Evolutionary conservation across 2,329 filamentous ascomycete species (phyloP).

Genomic region (Colletotrichum cordylinicola): DNA sequence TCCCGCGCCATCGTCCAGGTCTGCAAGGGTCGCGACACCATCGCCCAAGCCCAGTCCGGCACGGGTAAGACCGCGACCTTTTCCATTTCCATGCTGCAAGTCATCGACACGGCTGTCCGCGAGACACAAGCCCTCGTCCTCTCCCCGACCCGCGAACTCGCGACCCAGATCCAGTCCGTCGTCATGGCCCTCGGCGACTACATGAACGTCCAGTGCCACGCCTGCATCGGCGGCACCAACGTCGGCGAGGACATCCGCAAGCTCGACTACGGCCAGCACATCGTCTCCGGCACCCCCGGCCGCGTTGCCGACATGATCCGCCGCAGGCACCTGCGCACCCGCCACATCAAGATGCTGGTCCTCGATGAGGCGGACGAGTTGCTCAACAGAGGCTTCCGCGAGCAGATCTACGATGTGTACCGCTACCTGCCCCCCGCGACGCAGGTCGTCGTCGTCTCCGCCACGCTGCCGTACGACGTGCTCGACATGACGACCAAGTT

Average conservation of each 20-base stretch:
- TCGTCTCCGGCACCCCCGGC: conserved; percentile 96
- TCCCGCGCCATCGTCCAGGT: conserved; percentile 98
- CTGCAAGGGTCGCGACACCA: conserved; percentile 98
- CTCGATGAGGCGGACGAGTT: conserved; percentile 67
- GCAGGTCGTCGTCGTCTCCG: conserved; percentile 97
- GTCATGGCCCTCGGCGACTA: conserved; percentile 99
- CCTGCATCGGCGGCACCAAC: conserved; percentile 97
- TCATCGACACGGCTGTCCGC: conserved; percentile 91
- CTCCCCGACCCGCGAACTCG: conserved; percentile 94
- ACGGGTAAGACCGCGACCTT: conserved; percentile 98
- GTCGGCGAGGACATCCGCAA: conserved; percentile 98
- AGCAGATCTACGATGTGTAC: conserved; percentile 99
- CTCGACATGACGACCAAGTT: conserved; percentile 99
- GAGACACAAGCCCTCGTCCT: conserved; percentile 95
- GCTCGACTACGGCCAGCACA: conserved; percentile 96
- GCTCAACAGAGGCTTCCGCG: conserved; percentile 92
- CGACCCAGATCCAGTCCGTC: conserved; percentile 97
- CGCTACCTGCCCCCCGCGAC: conserved; percentile 95
- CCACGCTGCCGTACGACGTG: conserved; percentile 96
- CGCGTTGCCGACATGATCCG: conserved; percentile 77
- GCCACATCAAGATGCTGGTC: conserved; percentile 70
- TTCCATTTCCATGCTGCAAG: conserved; percentile 93
- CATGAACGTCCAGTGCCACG: conserved; percentile 99
- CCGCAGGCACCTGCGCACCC: conserved; percentile 60
- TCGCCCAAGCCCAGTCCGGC: conserved; percentile 96